Base-by-base conservation (phyloP, 2,329 filamentous ascomycete species). In the Monosporascus ibericus region DNA sequence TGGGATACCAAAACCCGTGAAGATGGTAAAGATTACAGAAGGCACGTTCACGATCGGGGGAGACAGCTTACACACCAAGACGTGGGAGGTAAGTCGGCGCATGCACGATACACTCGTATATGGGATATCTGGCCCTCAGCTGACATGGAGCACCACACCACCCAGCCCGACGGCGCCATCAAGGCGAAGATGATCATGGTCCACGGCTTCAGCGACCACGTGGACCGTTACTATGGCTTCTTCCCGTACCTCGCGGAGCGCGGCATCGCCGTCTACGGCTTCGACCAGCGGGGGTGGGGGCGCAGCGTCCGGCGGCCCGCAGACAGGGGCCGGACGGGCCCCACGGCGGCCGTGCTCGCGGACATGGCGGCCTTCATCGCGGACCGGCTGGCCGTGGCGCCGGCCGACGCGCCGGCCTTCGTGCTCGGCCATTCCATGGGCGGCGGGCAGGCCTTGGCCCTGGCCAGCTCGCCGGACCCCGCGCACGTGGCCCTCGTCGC, bases 361-460 rank as follows among this genome's bases (percentile, higher is more conserved):
- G 92, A 96, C 68, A 84, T 96, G 51, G 88, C 84, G 11, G 84
- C 85, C 44, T 90, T 96, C 67, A 76, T 94, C 59, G 76, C 76
- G 54, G 72, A 75, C 34, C 79, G 86, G 56, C 72, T 85, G 47
- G 60, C 68, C 25, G 55, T 69, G 24, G 63, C 70, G 38, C 61
- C 66, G 14, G 55, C 68, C 11, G 65, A 69, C 4, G 72, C 75
- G 37, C 90, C 90, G 0, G 65, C 95, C 17, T 96, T 96, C 71
- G 78, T 96, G 20, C 84, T 94, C 75, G 92, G 92, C 50, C 90
- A 96, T 70, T 91, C 86, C 22, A 96, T 96, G 90, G 92, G 92
- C 58, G 92, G 92, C 54, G 89, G 84, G 24, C 80, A 95, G 70
- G 80, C 85, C 6, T 73, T 95, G 8, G 84, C 81, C 44, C 68